Evolutionary conservation across 192 early-diverging fungal species (phyloP).

Genomic region (Podila minutissima): DNA sequence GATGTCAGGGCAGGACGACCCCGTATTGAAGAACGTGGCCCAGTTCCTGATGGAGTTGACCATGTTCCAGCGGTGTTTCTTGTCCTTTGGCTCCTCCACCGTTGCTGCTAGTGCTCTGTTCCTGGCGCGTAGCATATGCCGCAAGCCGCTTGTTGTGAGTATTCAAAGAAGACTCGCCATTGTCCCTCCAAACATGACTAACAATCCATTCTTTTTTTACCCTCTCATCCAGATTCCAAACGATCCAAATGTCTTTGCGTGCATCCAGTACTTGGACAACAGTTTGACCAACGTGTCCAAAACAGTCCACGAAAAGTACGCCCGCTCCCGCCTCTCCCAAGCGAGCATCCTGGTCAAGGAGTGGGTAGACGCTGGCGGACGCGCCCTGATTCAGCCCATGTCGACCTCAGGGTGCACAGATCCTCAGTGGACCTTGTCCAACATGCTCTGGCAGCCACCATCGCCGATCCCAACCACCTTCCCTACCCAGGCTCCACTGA

Average conservation of each 20-base stretch:
- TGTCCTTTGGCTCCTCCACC: constrained; percentile 53
- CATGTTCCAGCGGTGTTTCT: constrained; percentile 50
- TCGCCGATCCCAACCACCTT: constrained; percentile 45
- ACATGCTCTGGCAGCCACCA: constrained; percentile 50
- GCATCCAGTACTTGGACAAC: constrained; percentile 42
- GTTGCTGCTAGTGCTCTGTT: constrained; percentile 48
- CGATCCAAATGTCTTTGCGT: constrained; percentile 36
- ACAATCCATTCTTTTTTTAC: neutral
- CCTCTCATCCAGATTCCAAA: constrained; percentile 21
- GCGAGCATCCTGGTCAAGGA: constrained; percentile 55
- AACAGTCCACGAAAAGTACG: constrained; percentile 51
- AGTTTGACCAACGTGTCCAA: constrained; percentile 51
- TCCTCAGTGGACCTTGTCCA: constrained; percentile 38
- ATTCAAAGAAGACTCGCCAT: neutral
- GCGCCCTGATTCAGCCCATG: constrained; percentile 40
- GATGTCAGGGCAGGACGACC: constrained; percentile 35
- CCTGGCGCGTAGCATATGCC: constrained; percentile 48
- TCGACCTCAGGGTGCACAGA: constrained; percentile 26
- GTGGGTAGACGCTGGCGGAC: constrained; percentile 49
- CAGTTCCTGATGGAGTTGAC: constrained; percentile 54
- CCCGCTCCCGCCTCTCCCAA: constrained; percentile 38
- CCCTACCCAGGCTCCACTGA: constrained; percentile 12
- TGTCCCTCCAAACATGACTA: no score
- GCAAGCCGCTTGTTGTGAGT: constrained; percentile 28
- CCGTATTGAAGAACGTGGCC: constrained; percentile 32